Evolutionary conservation across 176 grass and related monocot genomes (phyloP).

Genomic region (Eleusine indica): DNA sequence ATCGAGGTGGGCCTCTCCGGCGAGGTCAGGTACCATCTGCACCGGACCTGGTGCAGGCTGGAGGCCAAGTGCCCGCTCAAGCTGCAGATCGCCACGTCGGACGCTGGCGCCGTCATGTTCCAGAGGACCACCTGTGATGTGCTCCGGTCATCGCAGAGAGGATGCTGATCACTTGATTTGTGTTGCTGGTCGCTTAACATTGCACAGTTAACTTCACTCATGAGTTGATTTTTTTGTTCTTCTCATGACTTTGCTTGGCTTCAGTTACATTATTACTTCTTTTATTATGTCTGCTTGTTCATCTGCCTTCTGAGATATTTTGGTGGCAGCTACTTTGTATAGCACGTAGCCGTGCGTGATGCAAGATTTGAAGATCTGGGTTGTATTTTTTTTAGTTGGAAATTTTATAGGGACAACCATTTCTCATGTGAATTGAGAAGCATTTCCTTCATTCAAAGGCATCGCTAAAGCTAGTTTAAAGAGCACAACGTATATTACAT

Average conservation of each 20-base stretch:
- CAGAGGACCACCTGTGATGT: constrained; percentile 32
- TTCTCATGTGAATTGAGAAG: too few species aligned
- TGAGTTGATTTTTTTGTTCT: not conserved
- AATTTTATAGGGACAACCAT: too few species aligned
- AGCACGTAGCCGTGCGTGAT: not conserved
- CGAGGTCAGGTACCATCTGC: constrained; percentile 33
- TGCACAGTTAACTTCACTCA: not conserved
- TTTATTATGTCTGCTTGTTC: not conserved
- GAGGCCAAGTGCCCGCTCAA: constrained; percentile 44
- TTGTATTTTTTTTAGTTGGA: not conserved
- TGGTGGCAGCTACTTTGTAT: not conserved
- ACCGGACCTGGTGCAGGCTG: constrained; percentile 8
- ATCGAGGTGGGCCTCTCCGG: constrained; percentile 36
- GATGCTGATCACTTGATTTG: constrained; percentile 25
- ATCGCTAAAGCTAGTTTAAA: not conserved
- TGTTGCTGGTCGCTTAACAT: not conserved
- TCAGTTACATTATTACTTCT: not conserved
- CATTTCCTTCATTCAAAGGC: not conserved
- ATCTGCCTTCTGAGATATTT: not conserved
- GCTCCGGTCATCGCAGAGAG: constrained; percentile 40
- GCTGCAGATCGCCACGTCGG: constrained; percentile 36
- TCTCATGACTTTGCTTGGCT: not conserved
- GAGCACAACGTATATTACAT: not conserved
- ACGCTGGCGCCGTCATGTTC: constrained; percentile 28
- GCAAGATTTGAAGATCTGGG: not conserved